Base-by-base conservation (phyloP, 2,329 filamentous ascomycete species). In the Ophiobolus disseminans region DNA sequence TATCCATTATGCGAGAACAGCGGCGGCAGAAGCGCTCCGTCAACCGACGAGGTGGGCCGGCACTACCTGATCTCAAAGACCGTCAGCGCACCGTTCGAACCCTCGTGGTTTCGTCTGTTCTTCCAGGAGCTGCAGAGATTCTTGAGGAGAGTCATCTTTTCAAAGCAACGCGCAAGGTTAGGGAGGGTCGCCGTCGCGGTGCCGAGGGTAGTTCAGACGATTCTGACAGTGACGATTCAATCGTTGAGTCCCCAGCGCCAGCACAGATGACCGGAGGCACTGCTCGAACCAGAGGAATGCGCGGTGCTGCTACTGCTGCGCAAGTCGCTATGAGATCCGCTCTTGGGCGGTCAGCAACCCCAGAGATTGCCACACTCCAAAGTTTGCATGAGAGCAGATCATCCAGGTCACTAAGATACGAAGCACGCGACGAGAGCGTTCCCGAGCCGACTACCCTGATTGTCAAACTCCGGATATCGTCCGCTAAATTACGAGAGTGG, bases 11-110 rank as follows among this genome's bases (percentile, higher is more conserved):
- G 49, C 85, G 94, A 58, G 94, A 99, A 70, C 92, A 97, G 73
- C 83, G 94, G 62, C 85, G 92, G 41, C 92, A 97, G 75, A 99
- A 99, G 77, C 86, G 94, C 38, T 96, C 94, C 5, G 90, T 96
- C 62, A 97, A 97, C 71, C 84, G 94, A 55, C 86, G 94, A 63
- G 94, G 94, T 56, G 94, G 94, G 0, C 94, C 94, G 5, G 89
- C 90, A 50, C 78, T 99, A 31, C 94, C 94, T n/a, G 94, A 99
- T 75, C 85, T 99, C 49, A 96, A 95, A 71, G 94, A 99, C 63
- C 85, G 92, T 45, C 93, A 94, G 75, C 86, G 93, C 41, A 97
- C 94, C 1, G 93, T 97, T 47, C 86, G 94, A 37, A 97, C 93
- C 0, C 82, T 97, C 59, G 84, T 97, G 42, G 91, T 99, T 1